Conservation (phyloP, 129 eudicot species). For the Daucus carota region DNA sequence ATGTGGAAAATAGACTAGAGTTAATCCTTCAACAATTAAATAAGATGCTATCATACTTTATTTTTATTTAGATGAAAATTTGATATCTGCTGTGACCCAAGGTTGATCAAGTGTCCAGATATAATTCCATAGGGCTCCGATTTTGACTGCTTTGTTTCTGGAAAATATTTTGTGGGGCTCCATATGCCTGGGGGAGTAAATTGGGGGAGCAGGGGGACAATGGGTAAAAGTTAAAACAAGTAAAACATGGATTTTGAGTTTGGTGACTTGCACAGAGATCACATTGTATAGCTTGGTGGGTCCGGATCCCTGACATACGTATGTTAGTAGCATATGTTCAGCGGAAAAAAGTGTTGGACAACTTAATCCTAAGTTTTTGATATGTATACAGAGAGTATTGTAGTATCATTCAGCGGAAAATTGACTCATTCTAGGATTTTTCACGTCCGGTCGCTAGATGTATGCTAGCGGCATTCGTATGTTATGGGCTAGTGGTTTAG, state of each 20-base stretch:
- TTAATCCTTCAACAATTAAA: not conserved
- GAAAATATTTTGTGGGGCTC: not conserved
- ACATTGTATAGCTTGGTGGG: no score
- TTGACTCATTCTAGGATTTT: no score
- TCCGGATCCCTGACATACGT: no score
- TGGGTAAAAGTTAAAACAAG: not conserved
- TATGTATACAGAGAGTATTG: no score
- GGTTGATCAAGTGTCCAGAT: not conserved
- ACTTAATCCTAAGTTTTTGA: no score
- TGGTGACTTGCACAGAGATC: not conserved
- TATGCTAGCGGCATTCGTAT: no score
- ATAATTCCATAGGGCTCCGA: not conserved
- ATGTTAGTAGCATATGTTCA: no score
- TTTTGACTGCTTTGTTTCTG: not conserved
- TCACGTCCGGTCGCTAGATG: no score
- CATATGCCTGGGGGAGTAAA: not conserved
- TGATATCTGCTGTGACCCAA: not conserved
- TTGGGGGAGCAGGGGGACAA: not conserved
- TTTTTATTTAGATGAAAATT: not conserved
- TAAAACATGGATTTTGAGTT: slow-evolving; percentile 9
- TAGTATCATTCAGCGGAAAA: no score
- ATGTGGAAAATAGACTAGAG: slow-evolving; percentile 19
- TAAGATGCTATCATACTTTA: not conserved
- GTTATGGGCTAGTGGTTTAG: no score
- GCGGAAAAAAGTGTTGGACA: no score